Conservation (phyloP, 2,329 filamentous ascomycete species). For the Cadophora luteo-olivacea region DNA sequence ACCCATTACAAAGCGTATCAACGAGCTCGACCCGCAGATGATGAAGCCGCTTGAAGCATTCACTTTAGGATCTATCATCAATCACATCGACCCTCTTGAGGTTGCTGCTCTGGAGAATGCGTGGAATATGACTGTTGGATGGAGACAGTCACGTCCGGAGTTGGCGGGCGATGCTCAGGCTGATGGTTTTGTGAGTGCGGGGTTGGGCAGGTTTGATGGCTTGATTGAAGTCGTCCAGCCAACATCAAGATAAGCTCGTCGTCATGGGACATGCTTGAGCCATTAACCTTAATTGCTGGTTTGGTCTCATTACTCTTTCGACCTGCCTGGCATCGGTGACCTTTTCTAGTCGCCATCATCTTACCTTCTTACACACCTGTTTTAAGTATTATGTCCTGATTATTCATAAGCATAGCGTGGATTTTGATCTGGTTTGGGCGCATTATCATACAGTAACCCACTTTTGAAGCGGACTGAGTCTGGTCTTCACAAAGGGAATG, state of each 20-base stretch:
- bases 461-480: background rate
- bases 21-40: slow-evolving; percentile 40
- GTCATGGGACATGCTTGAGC: no score
- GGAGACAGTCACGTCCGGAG: slow-evolving; percentile 26
- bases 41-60: slow-evolving; percentile 40
- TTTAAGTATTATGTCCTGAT: slow-evolving; percentile 9
- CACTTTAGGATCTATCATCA: slow-evolving; percentile 38
- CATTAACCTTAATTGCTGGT: no score
- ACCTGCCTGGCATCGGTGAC: background rate
- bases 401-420: slow-evolving; percentile 6
- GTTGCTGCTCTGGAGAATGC: slow-evolving; percentile 37
- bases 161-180: slow-evolving; percentile 31
- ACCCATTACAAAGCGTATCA: slow-evolving; percentile 34
- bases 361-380: background rate
- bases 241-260: background rate
- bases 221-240: slow-evolving; percentile 32
- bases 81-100: slow-evolving; percentile 38
- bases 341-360: background rate
- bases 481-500: background rate
- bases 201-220: slow-evolving; percentile 41
- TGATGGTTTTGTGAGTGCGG: slow-evolving; percentile 40
- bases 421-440: background rate
- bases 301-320: no score
- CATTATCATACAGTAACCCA: background rate
- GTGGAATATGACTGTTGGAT: slow-evolving; percentile 39